These are phyloP conservation scores for Peniophora sp. DNA, from an alignment of 1,284 basidiomycete genomes.

Conservation along the genomic window DNA sequence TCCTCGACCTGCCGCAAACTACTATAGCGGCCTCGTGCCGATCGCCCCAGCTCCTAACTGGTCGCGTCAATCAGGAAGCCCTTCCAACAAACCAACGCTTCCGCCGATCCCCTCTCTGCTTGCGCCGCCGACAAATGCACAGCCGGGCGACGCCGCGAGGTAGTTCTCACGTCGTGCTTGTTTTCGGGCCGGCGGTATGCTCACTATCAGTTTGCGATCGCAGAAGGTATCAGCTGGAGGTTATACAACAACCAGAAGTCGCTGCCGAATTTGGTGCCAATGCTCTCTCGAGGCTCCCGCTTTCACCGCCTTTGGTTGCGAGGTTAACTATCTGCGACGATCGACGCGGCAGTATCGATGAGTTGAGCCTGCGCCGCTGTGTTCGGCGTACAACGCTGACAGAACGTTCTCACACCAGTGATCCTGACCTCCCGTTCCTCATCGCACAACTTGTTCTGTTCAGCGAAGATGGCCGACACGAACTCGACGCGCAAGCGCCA, in stretches of 20 bases:
- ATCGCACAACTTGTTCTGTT: conserved; percentile 56
- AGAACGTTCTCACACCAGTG: conserved; percentile 8
- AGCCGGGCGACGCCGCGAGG: conserved; percentile 9
- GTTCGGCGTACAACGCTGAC: conserved; percentile 1
- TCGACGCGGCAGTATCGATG: conserved; percentile 54
- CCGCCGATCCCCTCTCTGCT: too few species aligned
- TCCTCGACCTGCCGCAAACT: too few species aligned
- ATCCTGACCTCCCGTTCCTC: conserved; percentile 10
- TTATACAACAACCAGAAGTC: conserved; percentile 73
- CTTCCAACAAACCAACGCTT: too few species aligned
- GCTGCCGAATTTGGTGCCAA: conserved; percentile 74
- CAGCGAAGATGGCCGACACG: conserved; percentile 49
- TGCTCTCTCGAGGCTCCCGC: conserved; percentile 70
- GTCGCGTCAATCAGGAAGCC: too few species aligned
- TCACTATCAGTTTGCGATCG: not conserved
- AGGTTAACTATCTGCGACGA: conserved; percentile 70
- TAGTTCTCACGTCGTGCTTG: not conserved
- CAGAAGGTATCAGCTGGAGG: conserved; percentile 67
- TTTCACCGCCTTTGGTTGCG: conserved; percentile 75
- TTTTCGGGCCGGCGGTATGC: too few species aligned
- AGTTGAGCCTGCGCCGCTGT: conserved; percentile 41
- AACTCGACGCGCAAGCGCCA: conserved; percentile 51
- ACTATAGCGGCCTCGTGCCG: too few species aligned
- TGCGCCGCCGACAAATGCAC: too few species aligned
- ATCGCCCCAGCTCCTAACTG: too few species aligned